phyloP scores from a whole-genome alignment of 345 rosid genomes.

The Pistacia atlantica region DNA sequence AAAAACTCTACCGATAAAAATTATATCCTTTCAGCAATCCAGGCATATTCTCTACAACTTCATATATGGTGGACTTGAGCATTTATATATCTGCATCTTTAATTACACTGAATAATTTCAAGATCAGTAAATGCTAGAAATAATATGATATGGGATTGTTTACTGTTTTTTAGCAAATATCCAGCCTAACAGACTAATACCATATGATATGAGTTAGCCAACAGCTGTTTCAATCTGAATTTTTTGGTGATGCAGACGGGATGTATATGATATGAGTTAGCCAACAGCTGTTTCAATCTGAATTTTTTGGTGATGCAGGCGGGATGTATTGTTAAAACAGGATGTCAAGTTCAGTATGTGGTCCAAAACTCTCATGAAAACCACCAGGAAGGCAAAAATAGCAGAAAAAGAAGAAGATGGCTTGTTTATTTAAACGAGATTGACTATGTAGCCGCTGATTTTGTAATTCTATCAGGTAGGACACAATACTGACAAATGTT shows the following conservation, averaged over 20 bases:
- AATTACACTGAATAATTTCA: neutral
- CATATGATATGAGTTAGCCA: too few relatives aligned
- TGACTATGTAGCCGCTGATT: conserved; percentile 38
- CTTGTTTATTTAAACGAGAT: conserved; percentile 38
- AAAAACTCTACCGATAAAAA: conserved; percentile 52
- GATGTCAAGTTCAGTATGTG: conserved; percentile 35
- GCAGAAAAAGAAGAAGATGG: conserved; percentile 39
- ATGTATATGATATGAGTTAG: too few relatives aligned
- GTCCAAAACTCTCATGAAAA: conserved; percentile 28
- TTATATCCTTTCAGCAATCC: conserved; percentile 41
- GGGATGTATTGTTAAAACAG: conserved; percentile 23
- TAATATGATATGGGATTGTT: too few relatives aligned
- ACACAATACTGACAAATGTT: neutral
- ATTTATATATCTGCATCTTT: neutral
- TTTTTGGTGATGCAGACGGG: conserved; percentile 33
- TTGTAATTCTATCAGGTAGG: conserved; percentile 45
- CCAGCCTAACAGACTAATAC: too few relatives aligned
- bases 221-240: neutral
- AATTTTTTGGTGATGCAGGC: conserved; percentile 34
- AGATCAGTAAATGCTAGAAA: neutral
- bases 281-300: too few relatives aligned
- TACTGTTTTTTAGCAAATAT: too few relatives aligned
- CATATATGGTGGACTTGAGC: neutral
- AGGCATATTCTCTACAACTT: conserved; percentile 26
- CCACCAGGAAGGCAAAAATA: conserved; percentile 10